Base-by-base conservation (phyloP, 2,329 filamentous ascomycete species). In the Mariannaea elegans region DNA sequence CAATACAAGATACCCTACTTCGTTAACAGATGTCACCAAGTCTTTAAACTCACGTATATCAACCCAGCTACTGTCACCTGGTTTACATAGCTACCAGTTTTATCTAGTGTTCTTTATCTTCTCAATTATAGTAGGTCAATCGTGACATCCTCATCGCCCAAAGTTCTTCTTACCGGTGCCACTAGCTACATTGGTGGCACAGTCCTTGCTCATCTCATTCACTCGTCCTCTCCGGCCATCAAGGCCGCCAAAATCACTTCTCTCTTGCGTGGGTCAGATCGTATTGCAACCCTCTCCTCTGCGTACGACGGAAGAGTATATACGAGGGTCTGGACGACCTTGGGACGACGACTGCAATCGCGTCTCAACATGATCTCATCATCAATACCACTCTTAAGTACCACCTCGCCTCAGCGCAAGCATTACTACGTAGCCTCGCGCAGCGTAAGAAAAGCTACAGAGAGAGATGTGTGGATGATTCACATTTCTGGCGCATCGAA, bases 131-230 rank as follows among this genome's bases (percentile, higher is more conserved):
- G 27, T 31, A n/a, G n/a, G n/a, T 31, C 27, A 31, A 31, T 31
- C 27, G 12, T 31, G 27, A 12, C 27, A 7, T 31, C 27, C 27
- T 31, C 27, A 12, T 31, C 27, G 12, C 27, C 27, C 27, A 7
- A 31, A 78, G 14, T 39, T 39, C 36, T 39, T 39, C 14, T 39
- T n/a, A 39, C 36, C 14, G 36, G 36, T 7, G 36, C 36, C 14
- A 39, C 36, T 39, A 14, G 36, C 36, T 39, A 16, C 36, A 19
- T 39, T 14, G 36, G 36, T 6, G 36, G 36, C 36, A 39, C 36
- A 6, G 36, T 39, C n/a, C 36, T 39, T n/a, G n/a, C 14, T 19
- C 36, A 19, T 39, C 36, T 39, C 36, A 19, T 39, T 14, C 7
- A 39, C 14, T 39, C 36, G 7, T 16, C 14, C 14, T 16, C 14